Evolutionary conservation across 2,329 filamentous ascomycete species (phyloP), one percentile per base, ranked within the genome.

Genomic region (Madurella mycetomatis): DNA sequence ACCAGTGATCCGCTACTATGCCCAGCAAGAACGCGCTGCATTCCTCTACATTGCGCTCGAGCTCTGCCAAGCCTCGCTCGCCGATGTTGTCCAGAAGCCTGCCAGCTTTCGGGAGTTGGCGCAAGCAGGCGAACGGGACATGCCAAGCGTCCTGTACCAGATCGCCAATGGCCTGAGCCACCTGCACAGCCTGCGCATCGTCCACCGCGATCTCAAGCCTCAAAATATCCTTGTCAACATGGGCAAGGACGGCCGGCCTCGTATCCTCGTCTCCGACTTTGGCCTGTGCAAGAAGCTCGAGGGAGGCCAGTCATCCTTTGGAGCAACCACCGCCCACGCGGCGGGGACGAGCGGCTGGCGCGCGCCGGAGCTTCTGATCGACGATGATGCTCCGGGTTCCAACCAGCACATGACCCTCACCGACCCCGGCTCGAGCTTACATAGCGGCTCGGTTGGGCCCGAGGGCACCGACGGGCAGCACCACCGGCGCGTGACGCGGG

Each of bases 11-110:
- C 90, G 92, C 40, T 99, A 99, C 68, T 96, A 90, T 66, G 91
- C 92, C 47, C 92, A 96, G 64, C 89, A 96, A 64, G 86, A 88
- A 64, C 90, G 90, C 11, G 83, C 88, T 37, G 88, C 89, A 16
- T 99, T 99, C 70, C 79, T 97, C 39, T 99, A 99, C 70, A 99
- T 99, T 65, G 94, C 92, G 0, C 76, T 99, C 18, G 94, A 99
- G 71, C 82, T 95, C 5, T 99, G 94, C 66, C 90, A 92, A 40
- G 92, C 92, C 2, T 97, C 92, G 39, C 76, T 99, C 25, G 92
- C 92, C 54, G 94, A 99, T 64, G 84, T 99, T 1, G 83, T 96
- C 41, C 88, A 94, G 67, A 87, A 87, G 64, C 88, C 86, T 0
- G 73, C 81, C 4, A 73, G 78, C 48, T 88, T 86, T 66, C 78